phyloP scores from a whole-genome alignment of 2,329 filamentous ascomycete genomes.

The Coniella lustricola region DNA sequence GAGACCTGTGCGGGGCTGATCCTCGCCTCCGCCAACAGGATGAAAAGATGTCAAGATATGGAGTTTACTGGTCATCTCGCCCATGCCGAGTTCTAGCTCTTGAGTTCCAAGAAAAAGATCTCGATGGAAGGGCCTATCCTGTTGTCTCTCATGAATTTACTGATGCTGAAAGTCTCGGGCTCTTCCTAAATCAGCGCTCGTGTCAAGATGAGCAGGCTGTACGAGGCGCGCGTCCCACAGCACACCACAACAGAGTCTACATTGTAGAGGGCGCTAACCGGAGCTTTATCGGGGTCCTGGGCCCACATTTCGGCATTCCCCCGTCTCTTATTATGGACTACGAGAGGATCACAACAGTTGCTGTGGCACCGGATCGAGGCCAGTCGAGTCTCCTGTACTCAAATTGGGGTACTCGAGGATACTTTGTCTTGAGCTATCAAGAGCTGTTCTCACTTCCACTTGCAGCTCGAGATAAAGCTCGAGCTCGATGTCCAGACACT shows the following conservation, averaged over 20 bases:
- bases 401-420: not conserved
- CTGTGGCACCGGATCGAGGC: not conserved
- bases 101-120: not conserved
- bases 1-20: not conserved
- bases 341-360: not conserved
- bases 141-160: too few species aligned
- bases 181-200: too few species aligned
- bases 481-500: not conserved
- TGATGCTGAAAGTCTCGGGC: too few species aligned
- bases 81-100: not conserved
- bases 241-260: not conserved
- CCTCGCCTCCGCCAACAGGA: not conserved
- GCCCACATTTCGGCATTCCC: not conserved
- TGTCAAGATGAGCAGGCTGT: too few species aligned
- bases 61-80: not conserved
- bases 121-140: not conserved
- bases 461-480: not conserved
- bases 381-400: not conserved
- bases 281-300: not conserved
- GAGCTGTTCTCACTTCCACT: not conserved
- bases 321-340: not conserved
- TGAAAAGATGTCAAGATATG: not conserved
- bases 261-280: not conserved
- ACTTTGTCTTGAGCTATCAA: not conserved
- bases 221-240: not conserved